These are phyloP conservation scores for Tricholoma sp. DNA, from an alignment of 768 basidiomycete genomes.

Conservation along the genomic window DNA sequence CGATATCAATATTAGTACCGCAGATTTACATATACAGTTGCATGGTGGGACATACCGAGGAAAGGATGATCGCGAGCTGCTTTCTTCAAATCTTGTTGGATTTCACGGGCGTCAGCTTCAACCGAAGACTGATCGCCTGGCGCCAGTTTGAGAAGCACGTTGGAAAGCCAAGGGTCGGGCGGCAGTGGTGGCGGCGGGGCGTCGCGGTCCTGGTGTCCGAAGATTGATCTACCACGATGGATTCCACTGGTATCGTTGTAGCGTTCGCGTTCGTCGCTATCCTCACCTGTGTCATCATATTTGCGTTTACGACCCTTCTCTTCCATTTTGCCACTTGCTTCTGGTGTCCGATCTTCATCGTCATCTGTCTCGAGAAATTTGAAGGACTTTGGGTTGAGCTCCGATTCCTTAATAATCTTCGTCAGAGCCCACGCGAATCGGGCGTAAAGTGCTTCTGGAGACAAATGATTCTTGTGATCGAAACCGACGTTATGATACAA, in stretches of 20 bases:
- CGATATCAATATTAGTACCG: neutral
- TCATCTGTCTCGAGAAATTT: neutral
- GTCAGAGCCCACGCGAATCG: constrained; percentile 15
- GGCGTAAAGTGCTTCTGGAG: constrained; percentile 10
- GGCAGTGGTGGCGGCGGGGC: too few relatives aligned
- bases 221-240: neutral
- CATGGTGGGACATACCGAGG: neutral
- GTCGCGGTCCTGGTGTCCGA: neutral
- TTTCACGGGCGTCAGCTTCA: neutral
- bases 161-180: neutral
- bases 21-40: neutral
- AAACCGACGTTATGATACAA: constrained; percentile 9
- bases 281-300: neutral
- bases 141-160: neutral
- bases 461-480: constrained; percentile 6
- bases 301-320: neutral
- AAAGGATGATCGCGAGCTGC: neutral
- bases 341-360: constrained; percentile 1
- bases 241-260: neutral
- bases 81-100: neutral
- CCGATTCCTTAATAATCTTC: constrained; percentile 3
- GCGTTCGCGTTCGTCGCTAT: neutral
- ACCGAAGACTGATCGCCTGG: neutral
- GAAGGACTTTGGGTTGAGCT: neutral
- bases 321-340: neutral